phyloP scores from a whole-genome alignment of 768 basidiomycete species.

The Ramaria sp. region DNA sequence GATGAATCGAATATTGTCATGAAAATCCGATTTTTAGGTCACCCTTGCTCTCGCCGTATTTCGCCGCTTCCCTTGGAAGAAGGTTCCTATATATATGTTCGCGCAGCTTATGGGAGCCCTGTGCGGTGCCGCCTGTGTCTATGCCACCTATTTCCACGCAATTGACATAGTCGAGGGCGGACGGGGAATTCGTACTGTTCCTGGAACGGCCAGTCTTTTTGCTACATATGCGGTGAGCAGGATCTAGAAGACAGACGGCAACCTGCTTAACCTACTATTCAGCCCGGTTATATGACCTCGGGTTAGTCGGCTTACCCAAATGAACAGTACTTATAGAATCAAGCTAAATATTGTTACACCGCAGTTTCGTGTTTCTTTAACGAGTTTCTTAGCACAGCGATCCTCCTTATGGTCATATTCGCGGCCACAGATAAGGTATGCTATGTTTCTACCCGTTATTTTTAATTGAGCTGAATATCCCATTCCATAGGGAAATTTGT shows the following conservation, averaged over 20 bases:
- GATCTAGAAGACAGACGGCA: background rate
- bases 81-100: slow-evolving; percentile 61
- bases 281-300: slow-evolving; percentile 27
- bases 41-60: slow-evolving; percentile 60
- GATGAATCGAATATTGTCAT: background rate
- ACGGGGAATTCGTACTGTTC: slow-evolving; percentile 38
- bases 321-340: background rate
- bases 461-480: background rate
- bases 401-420: slow-evolving; percentile 45
- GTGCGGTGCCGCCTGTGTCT: slow-evolving; percentile 47
- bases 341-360: too few species aligned
- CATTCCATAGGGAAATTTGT: slow-evolving; percentile 25
- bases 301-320: background rate
- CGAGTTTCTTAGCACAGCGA: slow-evolving; percentile 44
- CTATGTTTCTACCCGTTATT: background rate
- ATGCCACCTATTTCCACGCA: slow-evolving; percentile 58
- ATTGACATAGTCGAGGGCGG: slow-evolving; percentile 57
- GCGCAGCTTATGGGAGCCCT: slow-evolving; percentile 54
- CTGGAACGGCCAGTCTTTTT: slow-evolving; percentile 47
- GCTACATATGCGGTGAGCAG: slow-evolving; percentile 47
- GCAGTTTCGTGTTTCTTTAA: slow-evolving; percentile 35
- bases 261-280: background rate
- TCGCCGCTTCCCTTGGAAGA: slow-evolving; percentile 70
- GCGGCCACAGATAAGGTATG: slow-evolving; percentile 37
- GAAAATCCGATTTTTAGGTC: slow-evolving; percentile 32